Conservation (phyloP, 2,329 filamentous ascomycete species). For the Verticillium albo-atrum region DNA sequence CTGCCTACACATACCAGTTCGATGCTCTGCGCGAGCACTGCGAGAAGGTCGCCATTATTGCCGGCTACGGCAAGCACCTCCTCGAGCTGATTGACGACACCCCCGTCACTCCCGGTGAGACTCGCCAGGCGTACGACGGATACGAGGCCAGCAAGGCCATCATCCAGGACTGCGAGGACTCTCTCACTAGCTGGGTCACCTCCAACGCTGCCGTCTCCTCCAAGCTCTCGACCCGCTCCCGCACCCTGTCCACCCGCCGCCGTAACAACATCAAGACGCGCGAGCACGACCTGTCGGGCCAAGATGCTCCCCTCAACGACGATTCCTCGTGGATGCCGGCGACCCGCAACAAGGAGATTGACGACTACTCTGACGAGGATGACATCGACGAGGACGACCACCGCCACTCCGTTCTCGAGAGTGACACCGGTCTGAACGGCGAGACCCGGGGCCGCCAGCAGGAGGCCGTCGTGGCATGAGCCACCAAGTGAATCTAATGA, state of each 20-base stretch:
- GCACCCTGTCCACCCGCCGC: constrained; percentile 81
- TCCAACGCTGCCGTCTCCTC: constrained; percentile 85
- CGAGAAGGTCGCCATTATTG: constrained; percentile 97
- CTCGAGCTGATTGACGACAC: constrained; percentile 94
- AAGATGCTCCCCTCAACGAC: constrained; percentile 75
- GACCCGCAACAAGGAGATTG: constrained; percentile 53
- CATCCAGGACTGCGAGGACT: constrained; percentile 97
- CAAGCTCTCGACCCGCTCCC: constrained; percentile 81
- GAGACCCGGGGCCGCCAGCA: constrained; percentile 54
- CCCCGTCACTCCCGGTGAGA: constrained; percentile 95
- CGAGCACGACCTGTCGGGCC: constrained; percentile 70
- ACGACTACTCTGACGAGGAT: constrained; percentile 60
- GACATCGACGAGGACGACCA: constrained; percentile 56
- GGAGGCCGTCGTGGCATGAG: constrained; percentile 43
- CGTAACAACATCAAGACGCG: constrained; percentile 65
- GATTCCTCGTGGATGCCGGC: constrained; percentile 83
- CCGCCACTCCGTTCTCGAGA: constrained; percentile 44
- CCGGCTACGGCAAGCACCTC: constrained; percentile 96
- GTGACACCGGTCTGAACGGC: constrained; percentile 46
- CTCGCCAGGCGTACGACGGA: constrained; percentile 90
- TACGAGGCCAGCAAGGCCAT: constrained; percentile 98
- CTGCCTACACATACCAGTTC: constrained; percentile 96
- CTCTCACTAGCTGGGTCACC: constrained; percentile 94
- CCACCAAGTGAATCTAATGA: neutral
- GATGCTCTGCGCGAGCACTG: constrained; percentile 95